Percentiles rank a stretch among this genome's conserved stretches.
Evolutionary conservation across 1,284 basidiomycete genomes (phyloP).

Genomic region (Phylloporus gajari): DNA sequence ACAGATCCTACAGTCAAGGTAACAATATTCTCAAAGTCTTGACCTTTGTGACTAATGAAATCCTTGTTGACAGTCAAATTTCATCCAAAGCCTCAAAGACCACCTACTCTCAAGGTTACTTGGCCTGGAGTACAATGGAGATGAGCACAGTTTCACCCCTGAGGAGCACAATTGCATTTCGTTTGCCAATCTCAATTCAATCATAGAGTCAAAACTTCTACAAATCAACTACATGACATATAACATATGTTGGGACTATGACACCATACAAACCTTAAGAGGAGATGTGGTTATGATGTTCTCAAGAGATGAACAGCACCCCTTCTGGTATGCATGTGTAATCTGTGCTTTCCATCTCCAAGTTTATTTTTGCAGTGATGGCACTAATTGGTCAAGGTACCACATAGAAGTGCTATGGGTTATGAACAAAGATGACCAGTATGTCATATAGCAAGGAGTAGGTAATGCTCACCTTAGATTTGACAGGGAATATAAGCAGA

Average conservation of each 20-base stretch:
- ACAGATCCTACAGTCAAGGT: background rate
- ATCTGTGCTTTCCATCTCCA: background rate
- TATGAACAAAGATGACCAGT: no score
- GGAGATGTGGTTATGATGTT: background rate
- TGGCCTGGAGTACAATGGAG: background rate
- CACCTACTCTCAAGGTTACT: slow-evolving; percentile 1
- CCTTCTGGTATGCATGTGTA: background rate
- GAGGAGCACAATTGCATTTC: background rate
- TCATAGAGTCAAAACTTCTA: background rate
- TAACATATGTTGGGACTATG: background rate
- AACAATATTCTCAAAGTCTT: no score
- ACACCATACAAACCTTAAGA: background rate
- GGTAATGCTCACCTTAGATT: no score
- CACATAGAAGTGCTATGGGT: no score
- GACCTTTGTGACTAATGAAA: no score
- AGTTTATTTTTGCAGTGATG: background rate
- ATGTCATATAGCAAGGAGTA: no score
- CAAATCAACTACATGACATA: background rate
- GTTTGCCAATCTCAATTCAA: background rate
- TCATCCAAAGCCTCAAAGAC: background rate
- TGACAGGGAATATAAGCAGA: no score
- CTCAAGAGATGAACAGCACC: background rate
- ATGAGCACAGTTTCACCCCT: background rate
- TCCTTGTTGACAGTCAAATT: background rate
- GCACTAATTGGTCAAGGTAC: no score